Evolutionary conservation across 495 filamentous ascomycete genomes (phyloP), one percentile per base, ranked within the genome.

Genomic region (Halenospora varia): DNA sequence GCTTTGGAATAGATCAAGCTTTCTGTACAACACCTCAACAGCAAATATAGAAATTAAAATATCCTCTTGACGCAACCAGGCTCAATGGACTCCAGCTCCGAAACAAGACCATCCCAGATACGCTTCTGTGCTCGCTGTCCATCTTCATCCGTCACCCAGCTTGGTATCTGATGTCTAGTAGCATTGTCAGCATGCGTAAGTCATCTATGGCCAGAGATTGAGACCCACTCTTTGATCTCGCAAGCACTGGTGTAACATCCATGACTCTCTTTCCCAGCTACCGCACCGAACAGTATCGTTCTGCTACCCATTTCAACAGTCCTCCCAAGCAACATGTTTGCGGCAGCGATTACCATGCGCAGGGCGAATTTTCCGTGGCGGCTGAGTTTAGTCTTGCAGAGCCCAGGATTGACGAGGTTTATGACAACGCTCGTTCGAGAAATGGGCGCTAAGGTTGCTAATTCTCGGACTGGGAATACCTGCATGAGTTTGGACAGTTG

Each of bases 401-500:
- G 45, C 0, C 68, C 64, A 2, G 68, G 71, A 20, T 61, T 66
- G 15, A 71, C 29, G 26, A 72, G 63, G 62, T 79, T 82, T 50
- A 86, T 65, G 22, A 81, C 69, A 20, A 87, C 77, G 26, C 26
- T 42, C 9, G 59, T 59, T 13, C 25, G 40, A 47, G 53, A 55
- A 10, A 47, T 46, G 23, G 45, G 55, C 10, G 71, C 19, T 59
- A 45, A 23, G n/a, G 51, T 53, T 8, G 77, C 75, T 0, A 85
- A 62, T 48, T 79, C 70, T 18, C 74, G 72, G 3, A 75, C 69
- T 1, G 73, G 55, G 3, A 82, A 59, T 1, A 81, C 56, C 35
- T 73, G 70, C 2, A 86, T 59, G 0, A 86, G 65, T 60, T 85
- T 85, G 3, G 75, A 73, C 0, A 74, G 35, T 15, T 57, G 60